phyloP scores from a whole-genome alignment of 768 basidiomycete genomes.

The Suillus subaureus region DNA sequence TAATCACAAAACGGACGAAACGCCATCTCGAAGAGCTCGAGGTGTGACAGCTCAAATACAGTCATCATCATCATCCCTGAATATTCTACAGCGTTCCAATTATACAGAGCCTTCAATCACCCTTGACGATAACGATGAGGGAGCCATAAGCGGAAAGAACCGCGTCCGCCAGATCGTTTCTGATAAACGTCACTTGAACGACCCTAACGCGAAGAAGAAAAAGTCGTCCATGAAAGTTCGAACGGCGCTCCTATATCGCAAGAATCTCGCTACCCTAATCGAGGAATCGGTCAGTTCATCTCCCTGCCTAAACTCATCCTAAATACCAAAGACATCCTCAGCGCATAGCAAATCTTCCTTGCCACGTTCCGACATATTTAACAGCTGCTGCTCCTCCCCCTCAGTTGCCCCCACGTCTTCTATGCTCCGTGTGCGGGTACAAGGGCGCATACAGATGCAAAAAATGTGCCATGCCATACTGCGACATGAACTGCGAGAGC shows the following conservation, averaged over 20 bases:
- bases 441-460: slow-evolving; percentile 80
- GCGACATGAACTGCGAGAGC: slow-evolving; percentile 69
- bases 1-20: slow-evolving; percentile 75
- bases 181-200: slow-evolving; percentile 23
- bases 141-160: slow-evolving; percentile 45
- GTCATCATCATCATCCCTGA: slow-evolving; percentile 2
- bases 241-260: slow-evolving; percentile 80
- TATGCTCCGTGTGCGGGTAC: slow-evolving; percentile 89
- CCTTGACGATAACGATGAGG: slow-evolving; percentile 50
- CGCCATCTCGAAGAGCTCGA: slow-evolving; percentile 86
- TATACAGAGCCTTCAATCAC: slow-evolving; percentile 60
- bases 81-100: slow-evolving; percentile 66
- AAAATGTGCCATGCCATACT: slow-evolving; percentile 76
- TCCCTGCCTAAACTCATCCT: background rate
- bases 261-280: slow-evolving; percentile 70
- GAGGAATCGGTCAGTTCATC: slow-evolving; percentile 74
- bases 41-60: slow-evolving; percentile 49
- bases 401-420: slow-evolving; percentile 61
- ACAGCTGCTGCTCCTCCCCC: slow-evolving; percentile 65
- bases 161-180: slow-evolving; percentile 20
- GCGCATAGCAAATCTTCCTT: slow-evolving; percentile 59
- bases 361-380: slow-evolving; percentile 66
- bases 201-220: slow-evolving; percentile 53
- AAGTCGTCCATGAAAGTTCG: slow-evolving; percentile 83
- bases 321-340: slow-evolving; percentile 25